phyloP scores from a whole-genome alignment of 2,329 filamentous ascomycete genomes.

The Aureobasidium sp. region DNA sequence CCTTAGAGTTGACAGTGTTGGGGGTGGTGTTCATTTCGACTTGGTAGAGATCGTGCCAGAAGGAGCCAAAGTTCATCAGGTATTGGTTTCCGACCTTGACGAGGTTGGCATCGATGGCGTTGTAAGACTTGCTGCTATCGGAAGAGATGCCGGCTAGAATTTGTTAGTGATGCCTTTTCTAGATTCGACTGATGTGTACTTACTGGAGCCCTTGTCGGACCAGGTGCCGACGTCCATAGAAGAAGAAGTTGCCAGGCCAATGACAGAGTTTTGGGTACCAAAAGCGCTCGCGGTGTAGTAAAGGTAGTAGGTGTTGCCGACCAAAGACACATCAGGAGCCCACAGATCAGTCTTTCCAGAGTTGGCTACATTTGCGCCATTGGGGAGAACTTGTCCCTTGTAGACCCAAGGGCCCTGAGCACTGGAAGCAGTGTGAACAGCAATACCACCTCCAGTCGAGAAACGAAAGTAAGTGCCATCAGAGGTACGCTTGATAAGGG shows the following conservation, averaged over 20 bases:
- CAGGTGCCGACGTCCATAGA: conserved; percentile 49
- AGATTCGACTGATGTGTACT: neutral
- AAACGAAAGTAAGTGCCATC: conserved; percentile 49
- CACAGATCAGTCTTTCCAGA: conserved; percentile 44
- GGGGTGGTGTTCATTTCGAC: conserved; percentile 40
- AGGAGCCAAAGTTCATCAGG: conserved; percentile 58
- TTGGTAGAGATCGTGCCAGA: conserved; percentile 60
- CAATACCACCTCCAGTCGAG: conserved; percentile 45
- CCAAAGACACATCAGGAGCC: conserved; percentile 56
- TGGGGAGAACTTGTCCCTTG: conserved; percentile 40
- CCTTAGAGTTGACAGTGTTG: conserved; percentile 24
- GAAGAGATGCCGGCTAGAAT: conserved; percentile 41
- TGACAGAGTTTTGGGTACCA: conserved; percentile 54
- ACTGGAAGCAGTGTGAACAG: conserved; percentile 41
- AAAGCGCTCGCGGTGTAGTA: conserved; percentile 61
- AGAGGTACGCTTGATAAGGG: conserved; percentile 39
- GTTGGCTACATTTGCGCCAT: conserved; percentile 41
- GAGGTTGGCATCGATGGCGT: conserved; percentile 47
- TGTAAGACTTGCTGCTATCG: conserved; percentile 34
- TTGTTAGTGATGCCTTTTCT: neutral
- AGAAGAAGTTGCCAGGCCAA: conserved; percentile 50
- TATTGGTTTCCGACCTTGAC: conserved; percentile 39
- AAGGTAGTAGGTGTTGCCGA: conserved; percentile 55
- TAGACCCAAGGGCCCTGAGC: conserved; percentile 47
- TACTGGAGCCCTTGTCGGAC: conserved; percentile 51